phyloP scores from a whole-genome alignment of 805 yeast genomes.

The Lipomyces anomalus region DNA sequence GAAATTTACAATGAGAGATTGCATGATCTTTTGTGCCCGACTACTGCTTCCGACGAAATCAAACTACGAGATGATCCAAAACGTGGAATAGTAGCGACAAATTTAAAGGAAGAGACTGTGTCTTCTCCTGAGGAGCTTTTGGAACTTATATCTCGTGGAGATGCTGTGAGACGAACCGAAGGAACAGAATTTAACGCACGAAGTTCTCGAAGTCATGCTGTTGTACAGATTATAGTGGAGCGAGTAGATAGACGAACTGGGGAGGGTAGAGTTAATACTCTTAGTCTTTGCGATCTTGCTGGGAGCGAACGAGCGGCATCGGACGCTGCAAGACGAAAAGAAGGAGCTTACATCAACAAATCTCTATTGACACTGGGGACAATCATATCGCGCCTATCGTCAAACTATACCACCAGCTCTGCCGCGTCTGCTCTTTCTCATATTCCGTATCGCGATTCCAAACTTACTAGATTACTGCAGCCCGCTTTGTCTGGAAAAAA shows the following conservation, averaged over 20 bases:
- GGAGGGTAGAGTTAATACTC: slow-evolving; percentile 38
- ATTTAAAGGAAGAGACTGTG: slow-evolving; percentile 61
- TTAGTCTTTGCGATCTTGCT: slow-evolving; percentile 89
- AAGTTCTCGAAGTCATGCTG: slow-evolving; percentile 88
- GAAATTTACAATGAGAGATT: slow-evolving; percentile 86
- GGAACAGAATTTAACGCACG: slow-evolving; percentile 85
- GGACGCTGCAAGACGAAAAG: slow-evolving; percentile 76
- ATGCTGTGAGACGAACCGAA: slow-evolving; percentile 67
- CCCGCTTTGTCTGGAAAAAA: slow-evolving; percentile 89
- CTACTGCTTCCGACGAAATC: slow-evolving; percentile 46
- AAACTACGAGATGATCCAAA: slow-evolving; percentile 70
- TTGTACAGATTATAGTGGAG: slow-evolving; percentile 61
- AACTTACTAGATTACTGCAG: slow-evolving; percentile 80
- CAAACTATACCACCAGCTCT: slow-evolving; percentile 31
- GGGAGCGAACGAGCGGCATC: slow-evolving; percentile 88
- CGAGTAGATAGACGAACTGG: slow-evolving; percentile 24
- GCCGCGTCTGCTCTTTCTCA: slow-evolving; percentile 42
- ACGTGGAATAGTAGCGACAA: slow-evolving; percentile 65
- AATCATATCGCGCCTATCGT: slow-evolving; percentile 76
- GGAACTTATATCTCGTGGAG: slow-evolving; percentile 59
- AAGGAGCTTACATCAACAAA: slow-evolving; percentile 89
- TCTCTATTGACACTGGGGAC: slow-evolving; percentile 85
- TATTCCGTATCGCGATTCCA: slow-evolving; percentile 89
- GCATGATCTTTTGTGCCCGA: slow-evolving; percentile 59
- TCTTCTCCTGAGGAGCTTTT: slow-evolving; percentile 54